Evolutionary conservation across 148 eudicot species (phyloP).

Genomic region (Chenopodium album): DNA sequence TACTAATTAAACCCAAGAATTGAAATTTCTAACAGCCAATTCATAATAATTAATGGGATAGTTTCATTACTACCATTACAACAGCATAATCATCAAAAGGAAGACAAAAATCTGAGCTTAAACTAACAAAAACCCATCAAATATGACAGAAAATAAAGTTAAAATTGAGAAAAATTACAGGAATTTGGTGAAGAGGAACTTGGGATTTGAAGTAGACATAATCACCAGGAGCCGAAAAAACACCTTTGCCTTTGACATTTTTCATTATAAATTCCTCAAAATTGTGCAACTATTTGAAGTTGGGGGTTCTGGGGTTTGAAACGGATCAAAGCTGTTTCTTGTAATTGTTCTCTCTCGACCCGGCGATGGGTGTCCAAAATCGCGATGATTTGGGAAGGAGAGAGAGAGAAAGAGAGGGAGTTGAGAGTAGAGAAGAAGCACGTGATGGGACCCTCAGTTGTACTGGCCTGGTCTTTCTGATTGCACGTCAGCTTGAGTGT

Average conservation of each 20-base stretch:
- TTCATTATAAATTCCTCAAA: constrained; percentile 9
- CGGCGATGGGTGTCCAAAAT: background rate
- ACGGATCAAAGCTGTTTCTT: constrained; percentile 15
- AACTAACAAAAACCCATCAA: background rate
- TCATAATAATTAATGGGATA: background rate
- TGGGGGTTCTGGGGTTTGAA: background rate
- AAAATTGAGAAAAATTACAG: constrained; percentile 41
- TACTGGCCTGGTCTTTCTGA: background rate
- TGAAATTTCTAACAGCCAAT: background rate
- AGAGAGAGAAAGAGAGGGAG: background rate
- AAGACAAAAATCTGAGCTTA: background rate
- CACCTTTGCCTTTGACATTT: constrained; percentile 43
- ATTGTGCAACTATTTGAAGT: background rate
- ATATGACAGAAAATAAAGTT: background rate
- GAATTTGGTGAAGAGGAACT: constrained; percentile 98
- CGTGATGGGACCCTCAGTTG: constrained; percentile 28
- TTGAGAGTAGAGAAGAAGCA: constrained; percentile 15
- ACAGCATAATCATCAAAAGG: background rate
- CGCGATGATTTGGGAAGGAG: background rate
- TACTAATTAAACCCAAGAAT: background rate
- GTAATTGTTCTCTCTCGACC: background rate
- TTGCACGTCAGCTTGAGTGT: constrained; percentile 21
- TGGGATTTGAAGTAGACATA: constrained; percentile 95
- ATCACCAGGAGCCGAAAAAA: constrained; percentile 81
- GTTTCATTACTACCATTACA: background rate